Base-by-base conservation (phyloP, 306 rosid species). In the Castanospermum australe region DNA sequence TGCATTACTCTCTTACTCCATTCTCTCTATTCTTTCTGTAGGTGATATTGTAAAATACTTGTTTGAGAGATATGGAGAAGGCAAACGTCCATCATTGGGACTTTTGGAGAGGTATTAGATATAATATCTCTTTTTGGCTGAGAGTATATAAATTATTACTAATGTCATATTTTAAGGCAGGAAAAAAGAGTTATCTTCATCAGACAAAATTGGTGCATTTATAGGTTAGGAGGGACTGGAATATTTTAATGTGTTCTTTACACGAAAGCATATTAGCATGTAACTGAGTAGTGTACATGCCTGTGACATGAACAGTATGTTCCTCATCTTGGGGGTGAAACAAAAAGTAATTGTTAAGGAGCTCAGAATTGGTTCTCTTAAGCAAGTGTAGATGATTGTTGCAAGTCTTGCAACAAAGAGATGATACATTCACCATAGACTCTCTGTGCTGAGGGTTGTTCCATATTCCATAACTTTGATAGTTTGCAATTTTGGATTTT, bases 11-110 rank as follows among this genome's bases (percentile, higher is more conserved):
- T 50, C 14, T 28, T 54, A 69, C 51, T 44, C 69, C 35, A 20
- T 0, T 54, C 35, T 77, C 78, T 76, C 70, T 57, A 22, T 76
- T 35, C 75, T 84, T 83, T 55, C 38, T 81, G 73, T 66, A 94
- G 98, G 96, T 59, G 97, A 94, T 79, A 94, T 94, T 68, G 98
- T 94, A 61, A 89, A 84, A 67, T 94, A 94, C 88, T 88, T 94
- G 62, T 92, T 90, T 60, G 71, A 90, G 85, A 93, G 52, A 83
- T 92, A 88, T 80, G 94, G 97, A 55, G 78, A 85, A 73, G 98
- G 96, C 15, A 92, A 85, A 87, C 79, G 75, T 71, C 94, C 94
- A 67, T 90, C 98, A 9, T 62, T 32, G 0, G 93, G 97, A 25
- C 92, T 94, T 77, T 69, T 92, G 87, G 98, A 85, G 84, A 94